Percentiles rank a stretch among this genome's conserved stretches.
Evolutionary conservation across 768 basidiomycete genomes (phyloP).

Genomic region (Collybia nuda): DNA sequence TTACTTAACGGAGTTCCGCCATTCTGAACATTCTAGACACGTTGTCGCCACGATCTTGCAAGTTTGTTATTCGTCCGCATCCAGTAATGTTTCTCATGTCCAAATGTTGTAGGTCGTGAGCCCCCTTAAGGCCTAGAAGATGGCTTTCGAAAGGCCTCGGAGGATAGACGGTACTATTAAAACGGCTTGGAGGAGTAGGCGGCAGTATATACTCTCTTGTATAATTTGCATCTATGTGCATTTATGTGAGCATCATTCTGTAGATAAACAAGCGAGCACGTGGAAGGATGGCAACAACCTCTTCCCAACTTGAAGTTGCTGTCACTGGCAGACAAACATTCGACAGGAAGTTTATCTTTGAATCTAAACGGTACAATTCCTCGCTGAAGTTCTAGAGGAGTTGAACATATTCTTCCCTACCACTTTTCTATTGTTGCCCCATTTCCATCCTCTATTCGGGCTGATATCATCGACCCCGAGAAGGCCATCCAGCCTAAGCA

Average conservation of each 20-base stretch:
- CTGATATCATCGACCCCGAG: slow-evolving; percentile 1
- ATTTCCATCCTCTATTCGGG: neutral
- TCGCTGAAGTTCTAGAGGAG: no score
- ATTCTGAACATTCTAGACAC: slow-evolving; percentile 59
- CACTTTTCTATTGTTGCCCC: neutral
- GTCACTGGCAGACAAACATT: neutral
- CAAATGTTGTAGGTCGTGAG: no score
- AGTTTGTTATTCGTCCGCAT: slow-evolving; percentile 18
- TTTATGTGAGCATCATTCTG: no score
- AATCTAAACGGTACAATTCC: no score
- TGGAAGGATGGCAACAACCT: neutral
- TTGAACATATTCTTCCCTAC: neutral
- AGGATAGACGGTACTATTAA: no score
- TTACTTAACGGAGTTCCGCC: slow-evolving; percentile 85
- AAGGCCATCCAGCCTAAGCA: slow-evolving; percentile 22
- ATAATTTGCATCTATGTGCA: no score
- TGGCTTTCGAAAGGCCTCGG: no score
- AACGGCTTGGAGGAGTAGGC: no score
- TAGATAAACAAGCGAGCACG: no score
- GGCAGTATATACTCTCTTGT: no score
- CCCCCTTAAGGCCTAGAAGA: no score
- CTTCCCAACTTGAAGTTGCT: neutral
- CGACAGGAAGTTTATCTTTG: neutral
- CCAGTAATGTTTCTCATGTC: neutral
- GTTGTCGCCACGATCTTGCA: slow-evolving; percentile 85